Evolutionary conservation across 163 green algal species (phyloP), one percentile per base, ranked within the genome.

Genomic region (Chlamydomonas reinhardtii): DNA sequence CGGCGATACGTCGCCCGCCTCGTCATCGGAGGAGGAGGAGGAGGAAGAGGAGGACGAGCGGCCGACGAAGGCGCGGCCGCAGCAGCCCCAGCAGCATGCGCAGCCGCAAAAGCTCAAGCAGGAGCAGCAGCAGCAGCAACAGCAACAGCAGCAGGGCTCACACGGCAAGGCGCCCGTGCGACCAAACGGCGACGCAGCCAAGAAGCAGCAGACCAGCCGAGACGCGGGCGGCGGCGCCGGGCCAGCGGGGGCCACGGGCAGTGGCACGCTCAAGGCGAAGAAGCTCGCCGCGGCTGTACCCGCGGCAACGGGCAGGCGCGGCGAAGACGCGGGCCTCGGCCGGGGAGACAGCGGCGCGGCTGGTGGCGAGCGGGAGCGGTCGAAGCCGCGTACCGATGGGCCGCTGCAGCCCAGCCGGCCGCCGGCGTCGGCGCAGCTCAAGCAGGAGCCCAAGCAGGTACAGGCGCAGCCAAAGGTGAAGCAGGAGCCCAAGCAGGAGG

Each of bases 121-220:
- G 64, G 29, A 35, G n/a, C 74, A 69, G 56, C 64, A 66, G 76
- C 64, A 68, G 48, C 64, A 74, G 61, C 61, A 83, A 19, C 17
- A n/a, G n/a, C n/a, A n/a, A n/a, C n/a, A n/a, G n/a, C n/a, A 3
- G 4, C 22, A 65, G 59, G 59, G 24, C 22, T 27, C 22, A 22
- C 22, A 65, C 4, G 59, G 48, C 48, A 56, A 56, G 48, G 48
- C 48, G 6, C 48, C 48, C 1, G 6, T 14, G 11, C 48, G 48
- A 14, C 48, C 17, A 17, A 56, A 56, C 14, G 48, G 48, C 48
- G 48, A 56, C 9, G 48, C 48, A 2, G 11, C 48, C 1, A 56
- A 56, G 48, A 56, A 56, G 48, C 5, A 56, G 14, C 48, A 56
- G 48, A 56, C 48, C 48, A 56, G 48, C 48, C 48, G 48, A 9